Base-by-base conservation (phyloP, 805 yeast genomes). In the Candida easanensis region DNA sequence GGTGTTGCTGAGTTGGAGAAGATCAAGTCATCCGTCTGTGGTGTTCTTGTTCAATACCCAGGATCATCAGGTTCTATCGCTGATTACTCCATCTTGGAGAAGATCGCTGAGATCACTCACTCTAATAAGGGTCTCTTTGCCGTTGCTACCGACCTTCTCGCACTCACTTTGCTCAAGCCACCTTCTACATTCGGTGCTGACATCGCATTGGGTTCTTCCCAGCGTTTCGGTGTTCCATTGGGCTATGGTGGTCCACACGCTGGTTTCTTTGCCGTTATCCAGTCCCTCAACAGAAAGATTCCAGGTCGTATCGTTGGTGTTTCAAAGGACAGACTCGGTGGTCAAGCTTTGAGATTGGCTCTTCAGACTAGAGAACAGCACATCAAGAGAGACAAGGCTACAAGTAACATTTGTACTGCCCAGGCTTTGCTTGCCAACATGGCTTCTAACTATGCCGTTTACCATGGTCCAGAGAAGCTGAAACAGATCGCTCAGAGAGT, bases 241-340 rank as follows among this genome's bases (percentile, higher is more conserved):
- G 99, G 98, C 6, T 93, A 81, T 62, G 99, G 99, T 59, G 99
- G 99, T 17, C 99, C 99, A 4, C 99, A 93, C 64, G 98, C 99
- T 36, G 99, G 96, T 0, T 93, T 88, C 68, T 90, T 93, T 56
- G 88, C 98, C 8, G 95, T 91, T 32, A 74, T 79, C n/a, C 79
- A 81, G 46, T 75, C 80, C 43, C 74, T 84, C 54, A 87, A 88
- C 61, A 80, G 99, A 62, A 93, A 90, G 66, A 88, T 93, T 64
- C 99, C 99, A 2, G 99, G 99, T 34, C 79, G 99, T 69, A 77
- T 93, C 43, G 90, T 93, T 42, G 99, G 99, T 60, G 80, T 87
- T 32, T 82, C 96, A 31, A 88, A 87, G 62, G 99, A 91, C 63
- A 77, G 98, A 59, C 70, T 90, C 41, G 97, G 97, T 17, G 80